Conservation (phyloP, 257 asterid species). For the Hygrophila difformis region DNA sequence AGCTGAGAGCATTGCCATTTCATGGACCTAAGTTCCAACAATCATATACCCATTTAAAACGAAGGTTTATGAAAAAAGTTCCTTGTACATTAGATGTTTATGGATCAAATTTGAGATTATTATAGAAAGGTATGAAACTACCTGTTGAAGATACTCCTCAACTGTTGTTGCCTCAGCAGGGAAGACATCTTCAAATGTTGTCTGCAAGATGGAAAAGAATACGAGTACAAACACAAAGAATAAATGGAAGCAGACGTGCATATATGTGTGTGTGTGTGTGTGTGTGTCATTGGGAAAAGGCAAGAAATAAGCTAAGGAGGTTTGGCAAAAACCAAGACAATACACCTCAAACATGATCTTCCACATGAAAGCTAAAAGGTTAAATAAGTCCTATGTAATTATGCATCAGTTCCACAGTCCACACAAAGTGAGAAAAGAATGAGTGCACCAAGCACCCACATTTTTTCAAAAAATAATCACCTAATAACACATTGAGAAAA, state of each 20-base stretch:
- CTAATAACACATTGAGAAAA: neutral
- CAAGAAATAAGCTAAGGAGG: neutral
- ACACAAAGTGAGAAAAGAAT: slow-evolving; percentile 6
- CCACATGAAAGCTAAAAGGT: neutral
- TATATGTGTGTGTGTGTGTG: neutral
- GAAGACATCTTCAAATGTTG: slow-evolving; percentile 92
- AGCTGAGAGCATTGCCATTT: slow-evolving; percentile 97
- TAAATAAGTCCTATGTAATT: too few relatives aligned
- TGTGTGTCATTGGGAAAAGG: neutral
- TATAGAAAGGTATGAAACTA: slow-evolving; percentile 21
- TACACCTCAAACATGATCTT: slow-evolving; percentile 8
- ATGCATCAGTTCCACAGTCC: neutral
- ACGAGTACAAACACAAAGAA: slow-evolving; percentile 7
- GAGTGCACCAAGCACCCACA: slow-evolving; percentile 10
- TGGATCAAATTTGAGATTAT: slow-evolving; percentile 1
- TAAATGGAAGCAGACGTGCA: slow-evolving; percentile 3
- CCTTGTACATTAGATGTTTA: slow-evolving; percentile 1
- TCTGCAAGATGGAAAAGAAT: slow-evolving; percentile 36
- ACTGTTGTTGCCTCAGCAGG: slow-evolving; percentile 95
- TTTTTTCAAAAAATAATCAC: neutral
- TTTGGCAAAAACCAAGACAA: neutral
- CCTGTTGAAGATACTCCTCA: slow-evolving; percentile 97
- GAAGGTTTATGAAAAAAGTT: slow-evolving; percentile 10
- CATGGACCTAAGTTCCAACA: slow-evolving; percentile 66
- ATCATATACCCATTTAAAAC: slow-evolving; percentile 9